Conservation (phyloP, 2,329 filamentous ascomycete species). For the Penicillium sp. region DNA sequence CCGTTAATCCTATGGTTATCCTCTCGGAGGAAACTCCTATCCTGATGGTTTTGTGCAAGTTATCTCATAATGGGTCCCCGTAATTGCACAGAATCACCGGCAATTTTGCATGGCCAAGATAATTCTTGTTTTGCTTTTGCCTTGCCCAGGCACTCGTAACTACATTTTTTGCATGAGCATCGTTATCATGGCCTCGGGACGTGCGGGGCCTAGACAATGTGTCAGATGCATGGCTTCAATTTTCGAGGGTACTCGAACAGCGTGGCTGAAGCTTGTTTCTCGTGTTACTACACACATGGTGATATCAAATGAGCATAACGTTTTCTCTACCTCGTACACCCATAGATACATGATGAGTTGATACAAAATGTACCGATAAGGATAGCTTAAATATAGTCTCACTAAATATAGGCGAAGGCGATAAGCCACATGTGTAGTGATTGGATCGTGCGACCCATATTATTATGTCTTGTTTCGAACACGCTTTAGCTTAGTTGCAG, state of each 20-base stretch:
- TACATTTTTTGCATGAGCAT: not conserved
- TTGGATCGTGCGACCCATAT: not conserved
- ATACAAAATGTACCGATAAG: not conserved
- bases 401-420: conserved; percentile 1
- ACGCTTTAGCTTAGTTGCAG: not conserved
- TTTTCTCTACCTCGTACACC: not conserved
- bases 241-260: not conserved
- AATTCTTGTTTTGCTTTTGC: not conserved
- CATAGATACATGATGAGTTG: not conserved
- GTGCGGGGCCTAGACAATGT: not conserved
- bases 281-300: not conserved
- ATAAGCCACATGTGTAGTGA: not conserved
- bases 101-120: not conserved
- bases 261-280: not conserved
- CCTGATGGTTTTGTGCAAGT: not conserved
- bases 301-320: not conserved
- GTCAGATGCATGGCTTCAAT: not conserved
- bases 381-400: not conserved
- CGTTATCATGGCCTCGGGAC: not conserved
- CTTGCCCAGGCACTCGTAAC: not conserved
- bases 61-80: not conserved
- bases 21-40: not conserved
- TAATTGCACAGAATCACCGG: not conserved
- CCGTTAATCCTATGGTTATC: not conserved
- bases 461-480: not conserved